Conservation (phyloP, 371 early-diverging fungal genomes). For the Mortierella sp. region DNA sequence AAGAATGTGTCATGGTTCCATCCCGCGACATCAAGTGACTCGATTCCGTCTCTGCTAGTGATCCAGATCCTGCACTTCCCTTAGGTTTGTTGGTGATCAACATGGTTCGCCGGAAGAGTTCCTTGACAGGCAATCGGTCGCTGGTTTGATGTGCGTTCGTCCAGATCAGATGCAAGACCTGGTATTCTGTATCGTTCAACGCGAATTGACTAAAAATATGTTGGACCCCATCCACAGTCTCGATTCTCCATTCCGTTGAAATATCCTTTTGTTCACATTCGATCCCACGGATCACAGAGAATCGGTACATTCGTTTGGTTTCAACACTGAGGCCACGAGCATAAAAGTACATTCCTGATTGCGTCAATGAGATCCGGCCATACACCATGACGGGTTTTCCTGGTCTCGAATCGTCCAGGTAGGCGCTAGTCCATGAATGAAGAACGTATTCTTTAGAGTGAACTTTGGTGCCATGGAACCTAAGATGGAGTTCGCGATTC, state of each 20-base stretch:
- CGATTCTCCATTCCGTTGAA: slow-evolving; percentile 51
- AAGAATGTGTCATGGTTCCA: slow-evolving; percentile 18
- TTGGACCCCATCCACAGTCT: slow-evolving; percentile 39
- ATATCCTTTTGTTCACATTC: slow-evolving; percentile 53
- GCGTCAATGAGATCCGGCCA: slow-evolving; percentile 45
- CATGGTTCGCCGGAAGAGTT: slow-evolving; percentile 34
- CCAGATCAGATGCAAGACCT: slow-evolving; percentile 49
- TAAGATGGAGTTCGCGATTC: slow-evolving; percentile 42
- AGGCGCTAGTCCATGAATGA: slow-evolving; percentile 53
- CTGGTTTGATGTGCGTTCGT: slow-evolving; percentile 40
- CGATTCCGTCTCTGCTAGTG: slow-evolving; percentile 48
- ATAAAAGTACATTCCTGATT: slow-evolving; percentile 54
- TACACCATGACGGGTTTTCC: slow-evolving; percentile 39
- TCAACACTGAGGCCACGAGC: slow-evolving; percentile 48
- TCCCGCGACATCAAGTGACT: slow-evolving; percentile 33
- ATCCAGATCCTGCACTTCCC: slow-evolving; percentile 49
- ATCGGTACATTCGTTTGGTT: slow-evolving; percentile 50
- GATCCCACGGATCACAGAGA: slow-evolving; percentile 47
- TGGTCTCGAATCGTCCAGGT: slow-evolving; percentile 34
- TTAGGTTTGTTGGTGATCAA: slow-evolving; percentile 45
- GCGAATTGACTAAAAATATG: slow-evolving; percentile 51
- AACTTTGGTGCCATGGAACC: slow-evolving; percentile 49
- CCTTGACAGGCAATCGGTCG: slow-evolving; percentile 40
- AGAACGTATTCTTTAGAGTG: slow-evolving; percentile 50
- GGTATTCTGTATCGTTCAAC: slow-evolving; percentile 46